Base-by-base conservation (phyloP, 2,329 filamentous ascomycete genomes). In the Gaeumannomyces sp. region DNA sequence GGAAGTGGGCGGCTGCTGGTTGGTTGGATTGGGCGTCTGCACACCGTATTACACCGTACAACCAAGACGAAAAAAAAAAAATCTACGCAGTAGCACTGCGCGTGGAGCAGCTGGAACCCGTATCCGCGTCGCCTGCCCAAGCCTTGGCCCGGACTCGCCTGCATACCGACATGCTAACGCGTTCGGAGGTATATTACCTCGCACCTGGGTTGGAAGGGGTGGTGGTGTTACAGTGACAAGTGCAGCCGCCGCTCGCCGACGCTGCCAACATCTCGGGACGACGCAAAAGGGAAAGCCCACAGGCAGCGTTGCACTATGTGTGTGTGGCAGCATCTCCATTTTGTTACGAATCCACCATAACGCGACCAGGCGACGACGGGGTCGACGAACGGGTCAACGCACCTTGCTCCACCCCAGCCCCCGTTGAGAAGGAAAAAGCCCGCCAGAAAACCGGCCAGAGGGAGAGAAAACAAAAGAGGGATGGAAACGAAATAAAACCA, bases 71-170 rank as follows among this genome's bases (percentile, higher is more conserved):
- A 25, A 53, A 53, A n/a, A 25, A 53, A 53, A 53, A 25, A 8
- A 50, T 25, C 45, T 53, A n/a, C 45, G 22, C n/a, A 53, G 45
- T 53, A 53, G 45, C 45, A 53, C 45, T 53, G 22, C 45, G 14
- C 45, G 60, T 38, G 25, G 60, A 62, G 22, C 35, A 56, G 45
- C 45, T 53, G 45, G 45, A 25, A 53, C 45, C 45, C 45, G n/a
- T 53, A 53, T 53, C 45, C 45, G 45, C 45, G n/a, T 53, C 45
- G 45, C 45, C 45, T 53, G 45, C 8, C 38, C 38, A 16, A 45
- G 38, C 38, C 38, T 45, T 45, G 45, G 45, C 22, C 45, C 45
- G 45, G 45, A 25, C 45, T 53, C 22, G n/a, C 45, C 45, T 53
- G 45, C 45, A 25, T 53, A 14, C 45, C 45, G 45, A 53, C 45